These are phyloP conservation scores for Rhizophagus sp. DNA, from an alignment of 192 early-diverging fungal species.

Conservation along the genomic window DNA sequence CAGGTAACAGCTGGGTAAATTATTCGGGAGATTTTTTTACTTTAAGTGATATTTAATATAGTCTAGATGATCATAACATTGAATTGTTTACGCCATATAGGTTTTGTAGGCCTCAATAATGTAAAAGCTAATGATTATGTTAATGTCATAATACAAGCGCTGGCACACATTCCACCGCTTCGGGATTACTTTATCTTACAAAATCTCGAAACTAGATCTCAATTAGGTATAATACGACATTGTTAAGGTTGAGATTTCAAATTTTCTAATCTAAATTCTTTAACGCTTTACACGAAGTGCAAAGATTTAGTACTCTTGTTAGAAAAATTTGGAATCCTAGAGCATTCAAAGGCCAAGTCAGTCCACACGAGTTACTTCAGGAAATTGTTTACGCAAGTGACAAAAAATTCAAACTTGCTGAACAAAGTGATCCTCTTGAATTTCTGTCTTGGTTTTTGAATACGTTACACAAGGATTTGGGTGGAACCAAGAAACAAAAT, in stretches of 20 bases:
- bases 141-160: slow-evolving; percentile 86
- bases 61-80: neutral
- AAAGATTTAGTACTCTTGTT: slow-evolving; percentile 74
- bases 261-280: neutral
- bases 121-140: slow-evolving; percentile 95
- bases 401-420: slow-evolving; percentile 74
- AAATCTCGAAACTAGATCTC: slow-evolving; percentile 49
- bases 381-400: slow-evolving; percentile 84
- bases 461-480: slow-evolving; percentile 81
- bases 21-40: neutral
- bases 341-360: slow-evolving; percentile 93
- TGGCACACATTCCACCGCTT: slow-evolving; percentile 85
- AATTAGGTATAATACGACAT: slow-evolving; percentile 42
- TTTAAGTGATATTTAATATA: neutral
- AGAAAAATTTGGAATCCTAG: slow-evolving; percentile 92
- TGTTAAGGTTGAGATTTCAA: neutral
- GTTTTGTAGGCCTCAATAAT: slow-evolving; percentile 93
- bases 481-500: slow-evolving; percentile 71
- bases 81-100: slow-evolving; percentile 34
- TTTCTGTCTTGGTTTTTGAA: slow-evolving; percentile 94
- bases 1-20: slow-evolving; percentile 51
- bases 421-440: slow-evolving; percentile 83
- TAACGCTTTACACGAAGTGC: slow-evolving; percentile 45
- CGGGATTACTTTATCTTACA: slow-evolving; percentile 79
- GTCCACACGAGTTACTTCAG: slow-evolving; percentile 94